Conservation (phyloP, 805 yeast species). For the Kodamaea lidongshanica region DNA sequence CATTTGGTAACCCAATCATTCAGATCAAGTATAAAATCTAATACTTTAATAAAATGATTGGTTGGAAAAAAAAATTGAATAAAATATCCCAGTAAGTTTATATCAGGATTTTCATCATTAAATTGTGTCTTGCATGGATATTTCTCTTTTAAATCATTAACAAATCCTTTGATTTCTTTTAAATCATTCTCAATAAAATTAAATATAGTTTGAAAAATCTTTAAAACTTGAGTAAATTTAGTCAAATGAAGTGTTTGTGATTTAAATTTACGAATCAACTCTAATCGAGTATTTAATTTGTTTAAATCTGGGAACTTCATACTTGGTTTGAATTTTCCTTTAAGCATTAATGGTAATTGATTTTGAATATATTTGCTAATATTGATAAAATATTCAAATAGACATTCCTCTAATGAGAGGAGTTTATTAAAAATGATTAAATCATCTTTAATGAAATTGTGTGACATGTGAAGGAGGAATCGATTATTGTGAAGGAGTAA, state of each 20-base stretch:
- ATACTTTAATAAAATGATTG: slow-evolving; percentile 3
- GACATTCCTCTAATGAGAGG: no score
- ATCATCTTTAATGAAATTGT: no score
- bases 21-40: slow-evolving; percentile 2
- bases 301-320: no score
- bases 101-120: no score
- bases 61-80: slow-evolving; percentile 7
- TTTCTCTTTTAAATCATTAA: slow-evolving; percentile 4
- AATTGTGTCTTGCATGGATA: slow-evolving; percentile 2
- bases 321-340: no score
- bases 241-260: slow-evolving; percentile 3
- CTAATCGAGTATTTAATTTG: no score
- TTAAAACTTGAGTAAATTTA: slow-evolving; percentile 5
- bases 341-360: no score
- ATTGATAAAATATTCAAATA: no score
- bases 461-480: no score
- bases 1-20: slow-evolving; percentile 1
- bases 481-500: no score
- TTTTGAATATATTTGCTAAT: no score
- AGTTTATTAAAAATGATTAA: no score
- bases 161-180: slow-evolving; percentile 2
- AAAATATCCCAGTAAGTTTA: slow-evolving; percentile 5
- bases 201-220: slow-evolving; percentile 8
- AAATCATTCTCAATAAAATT: slow-evolving; percentile 6
- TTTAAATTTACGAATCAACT: slow-evolving; percentile 8